phyloP scores from a whole-genome alignment of 2,329 filamentous ascomycete species.

The Scleromitrula shiraiana region DNA sequence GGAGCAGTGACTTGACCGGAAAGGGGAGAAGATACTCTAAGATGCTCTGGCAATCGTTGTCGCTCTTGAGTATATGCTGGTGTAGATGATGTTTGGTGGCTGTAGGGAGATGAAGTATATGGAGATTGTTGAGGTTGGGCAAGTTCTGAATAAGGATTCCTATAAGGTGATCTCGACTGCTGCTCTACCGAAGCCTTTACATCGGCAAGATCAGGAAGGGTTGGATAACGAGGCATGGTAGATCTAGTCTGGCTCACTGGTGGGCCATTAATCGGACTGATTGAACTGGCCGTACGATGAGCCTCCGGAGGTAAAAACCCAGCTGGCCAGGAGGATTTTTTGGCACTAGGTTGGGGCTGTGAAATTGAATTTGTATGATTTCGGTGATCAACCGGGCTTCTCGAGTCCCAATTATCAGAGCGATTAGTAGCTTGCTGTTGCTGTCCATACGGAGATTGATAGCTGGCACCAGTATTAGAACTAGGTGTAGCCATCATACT shows the following conservation, averaged over 20 bases:
- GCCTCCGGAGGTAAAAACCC: neutral
- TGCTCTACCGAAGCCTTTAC: too few species aligned
- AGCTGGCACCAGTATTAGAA: too few species aligned
- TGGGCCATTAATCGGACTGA: neutral
- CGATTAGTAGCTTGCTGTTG: neutral
- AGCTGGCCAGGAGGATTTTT: constrained; percentile 1
- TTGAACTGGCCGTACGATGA: neutral
- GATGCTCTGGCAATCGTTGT: too few species aligned
- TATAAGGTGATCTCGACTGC: too few species aligned
- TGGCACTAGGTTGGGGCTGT: neutral
- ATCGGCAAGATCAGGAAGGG: neutral
- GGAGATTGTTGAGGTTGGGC: too few species aligned
- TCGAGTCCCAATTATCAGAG: neutral
- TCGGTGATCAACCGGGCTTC: neutral
- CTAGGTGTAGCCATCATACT: too few species aligned
- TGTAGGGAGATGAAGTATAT: too few species aligned
- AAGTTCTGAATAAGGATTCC: too few species aligned
- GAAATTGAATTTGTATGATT: neutral
- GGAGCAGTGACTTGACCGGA: too few species aligned
- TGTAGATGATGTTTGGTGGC: too few species aligned
- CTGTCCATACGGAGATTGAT: neutral
- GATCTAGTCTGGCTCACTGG: neutral
- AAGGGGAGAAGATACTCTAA: too few species aligned
- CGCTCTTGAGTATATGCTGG: too few species aligned
- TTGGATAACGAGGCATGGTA: neutral